phyloP scores from a whole-genome alignment of 75 land plant genomes.

The Pinus taeda region DNA sequence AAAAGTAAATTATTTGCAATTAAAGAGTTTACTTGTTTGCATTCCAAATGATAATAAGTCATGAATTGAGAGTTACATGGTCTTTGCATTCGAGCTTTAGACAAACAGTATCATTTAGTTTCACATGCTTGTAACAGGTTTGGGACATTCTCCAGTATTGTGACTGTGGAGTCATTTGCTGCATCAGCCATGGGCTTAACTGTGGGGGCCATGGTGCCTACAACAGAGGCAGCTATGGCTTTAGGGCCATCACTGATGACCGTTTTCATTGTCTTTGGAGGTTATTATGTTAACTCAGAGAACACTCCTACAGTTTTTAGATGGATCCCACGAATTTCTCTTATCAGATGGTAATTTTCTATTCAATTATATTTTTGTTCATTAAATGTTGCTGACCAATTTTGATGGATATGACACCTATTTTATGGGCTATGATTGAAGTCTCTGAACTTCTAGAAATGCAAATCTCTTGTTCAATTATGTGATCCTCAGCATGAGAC shows the following conservation, averaged over 20 bases:
- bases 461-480: background rate
- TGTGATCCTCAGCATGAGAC: background rate
- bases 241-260: slow-evolving; percentile 99
- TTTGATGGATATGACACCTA: background rate
- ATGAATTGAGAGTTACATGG: background rate
- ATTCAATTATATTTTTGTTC: background rate
- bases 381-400: background rate
- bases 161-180: slow-evolving; percentile 93
- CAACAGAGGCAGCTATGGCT: slow-evolving; percentile 98
- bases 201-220: slow-evolving; percentile 98
- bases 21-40: background rate
- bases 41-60: background rate
- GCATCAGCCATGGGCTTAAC: slow-evolving; percentile 99
- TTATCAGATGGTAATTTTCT: slow-evolving; percentile 82
- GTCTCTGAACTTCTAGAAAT: background rate
- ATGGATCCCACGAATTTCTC: slow-evolving; percentile 95
- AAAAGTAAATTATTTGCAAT: background rate
- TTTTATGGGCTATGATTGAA: background rate
- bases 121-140: slow-evolving; percentile 51
- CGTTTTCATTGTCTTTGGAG: slow-evolving; percentile 97
- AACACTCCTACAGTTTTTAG: slow-evolving; percentile 90
- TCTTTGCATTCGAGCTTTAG: background rate
- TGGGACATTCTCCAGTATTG: slow-evolving; percentile 78
- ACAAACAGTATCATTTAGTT: background rate
- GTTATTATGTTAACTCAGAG: slow-evolving; percentile 96